Evolutionary conservation across 1,139 yeast species (phyloP).

Genomic region (Candida sanyaensis): DNA sequence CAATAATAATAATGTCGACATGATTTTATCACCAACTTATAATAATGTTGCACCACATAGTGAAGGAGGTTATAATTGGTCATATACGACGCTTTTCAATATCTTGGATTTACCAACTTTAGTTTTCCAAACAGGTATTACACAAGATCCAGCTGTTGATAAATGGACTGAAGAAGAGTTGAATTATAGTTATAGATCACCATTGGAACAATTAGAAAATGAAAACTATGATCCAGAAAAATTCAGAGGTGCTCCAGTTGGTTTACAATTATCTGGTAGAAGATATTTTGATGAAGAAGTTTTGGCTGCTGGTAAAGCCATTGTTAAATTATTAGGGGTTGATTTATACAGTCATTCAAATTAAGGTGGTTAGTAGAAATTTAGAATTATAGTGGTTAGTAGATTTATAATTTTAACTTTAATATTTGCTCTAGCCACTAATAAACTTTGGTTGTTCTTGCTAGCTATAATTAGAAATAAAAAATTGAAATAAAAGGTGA

Average conservation of each 20-base stretch:
- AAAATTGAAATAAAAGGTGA: no score
- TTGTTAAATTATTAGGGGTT: constrained; percentile 27
- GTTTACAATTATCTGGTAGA: constrained; percentile 41
- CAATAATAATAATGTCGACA: constrained; percentile 60
- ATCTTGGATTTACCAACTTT: constrained; percentile 64
- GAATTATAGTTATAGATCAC: constrained; percentile 36
- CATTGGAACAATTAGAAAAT: constrained; percentile 45
- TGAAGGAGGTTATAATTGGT: constrained; percentile 70
- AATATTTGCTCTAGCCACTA: no score
- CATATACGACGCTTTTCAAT: constrained; percentile 71
- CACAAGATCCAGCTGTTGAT: constrained; percentile 52
- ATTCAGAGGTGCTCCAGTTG: constrained; percentile 43
- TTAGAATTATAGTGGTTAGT: no score
- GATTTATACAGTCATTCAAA: constrained; percentile 18
- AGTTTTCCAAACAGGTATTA: constrained; percentile 61
- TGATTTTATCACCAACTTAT: constrained; percentile 67
- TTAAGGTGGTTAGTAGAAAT: no score
- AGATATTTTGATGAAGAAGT: constrained; percentile 45
- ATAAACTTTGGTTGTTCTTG: no score
- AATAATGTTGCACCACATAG: constrained; percentile 74
- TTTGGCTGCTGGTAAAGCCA: constrained; percentile 40
- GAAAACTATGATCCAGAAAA: constrained; percentile 32
- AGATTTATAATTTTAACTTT: no score
- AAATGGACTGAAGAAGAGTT: constrained; percentile 38
- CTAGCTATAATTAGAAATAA: no score